Evolutionary conservation across 1,139 yeast species (phyloP), one percentile per base, ranked within the genome.

Genomic region (Suhomyces choctaworum): DNA sequence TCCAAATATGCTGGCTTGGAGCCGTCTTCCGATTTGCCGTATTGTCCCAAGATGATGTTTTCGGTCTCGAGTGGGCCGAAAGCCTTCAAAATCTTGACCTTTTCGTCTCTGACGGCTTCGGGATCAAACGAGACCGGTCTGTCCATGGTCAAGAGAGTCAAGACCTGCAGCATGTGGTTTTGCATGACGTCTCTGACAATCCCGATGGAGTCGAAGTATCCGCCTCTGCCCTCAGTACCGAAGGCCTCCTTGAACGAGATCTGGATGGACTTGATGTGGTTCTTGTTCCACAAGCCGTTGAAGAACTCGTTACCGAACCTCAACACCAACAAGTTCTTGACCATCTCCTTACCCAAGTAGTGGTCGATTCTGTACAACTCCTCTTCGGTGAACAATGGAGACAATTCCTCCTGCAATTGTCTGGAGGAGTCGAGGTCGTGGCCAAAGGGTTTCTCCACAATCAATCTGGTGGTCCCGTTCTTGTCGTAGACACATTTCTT

Each of bases 141-240:
- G 59, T 92, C 98, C 97, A 92, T 90, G 36, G 97, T 88, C 46
- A 92, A 70, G 44, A 94, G 66, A 6, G 97, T 89, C 58, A 92
- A 70, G 17, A 92, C 95, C 68, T 92, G 99, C 54, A 92, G 73
- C 56, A 92, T 67, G 66, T 92, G 99, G 73, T 92, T 92, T 70
- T 92, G 99, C 89, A 94, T 90, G 36, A 92, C 97, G 58, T 92
- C 99, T 64, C 99, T 81, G 48, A 92, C 87, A 55, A 92, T 92
- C 40, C 99, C 99, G 55, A 90, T 88, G 42, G 75, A 73, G 64
- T 94, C 97, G 57, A 94, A 92, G 70, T 92, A 92, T 25, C 98
- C 98, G 48, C 98, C 98, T 58, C 99, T 81, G 42, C 98, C 98
- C 65, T 92, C 97, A 29, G 98, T 92, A 40, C 98, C 98, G 54